These are phyloP conservation scores for Sungouiella blattae DNA, from an alignment of 805 yeast species.

Conservation along the genomic window DNA sequence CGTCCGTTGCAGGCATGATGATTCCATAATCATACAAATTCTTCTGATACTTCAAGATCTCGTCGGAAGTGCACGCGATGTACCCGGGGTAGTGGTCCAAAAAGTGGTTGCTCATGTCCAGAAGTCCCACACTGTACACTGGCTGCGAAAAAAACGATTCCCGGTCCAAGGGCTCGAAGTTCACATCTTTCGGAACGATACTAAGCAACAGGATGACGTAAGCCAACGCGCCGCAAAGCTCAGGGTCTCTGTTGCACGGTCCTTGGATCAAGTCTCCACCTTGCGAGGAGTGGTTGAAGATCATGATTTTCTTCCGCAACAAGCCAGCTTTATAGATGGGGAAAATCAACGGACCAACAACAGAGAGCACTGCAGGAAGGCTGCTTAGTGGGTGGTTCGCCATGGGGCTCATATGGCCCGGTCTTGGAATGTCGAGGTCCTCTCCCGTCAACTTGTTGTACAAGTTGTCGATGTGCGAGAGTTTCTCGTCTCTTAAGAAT, in stretches of 20 bases:
- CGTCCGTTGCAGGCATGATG: conserved; percentile 16
- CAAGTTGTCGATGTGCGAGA: conserved; percentile 15
- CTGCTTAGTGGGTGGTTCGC: conserved; percentile 40
- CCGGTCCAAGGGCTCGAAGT: conserved; percentile 15
- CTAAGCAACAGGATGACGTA: conserved; percentile 61
- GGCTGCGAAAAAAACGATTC: conserved; percentile 38
- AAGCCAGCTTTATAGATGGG: conserved; percentile 61
- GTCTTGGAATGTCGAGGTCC: neutral
- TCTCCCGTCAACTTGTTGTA: conserved; percentile 9
- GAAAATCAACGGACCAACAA: conserved; percentile 64
- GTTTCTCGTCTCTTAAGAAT: conserved; percentile 20
- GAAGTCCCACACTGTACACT: conserved; percentile 60
- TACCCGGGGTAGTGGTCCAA: conserved; percentile 32
- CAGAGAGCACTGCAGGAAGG: conserved; percentile 44
- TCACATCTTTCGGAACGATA: conserved; percentile 56
- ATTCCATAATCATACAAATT: conserved; percentile 47
- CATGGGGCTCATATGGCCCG: conserved; percentile 12
- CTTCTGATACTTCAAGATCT: conserved; percentile 52
- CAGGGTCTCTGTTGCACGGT: conserved; percentile 8
- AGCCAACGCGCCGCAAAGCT: conserved; percentile 41
- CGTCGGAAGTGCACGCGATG: conserved; percentile 66
- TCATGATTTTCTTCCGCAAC: conserved; percentile 52
- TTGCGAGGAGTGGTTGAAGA: conserved; percentile 16
- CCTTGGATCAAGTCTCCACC: conserved; percentile 8
- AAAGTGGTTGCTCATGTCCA: conserved; percentile 40